phyloP scores from a whole-genome alignment of 169 alveolate genomes.

The Plasmodium inui region DNA sequence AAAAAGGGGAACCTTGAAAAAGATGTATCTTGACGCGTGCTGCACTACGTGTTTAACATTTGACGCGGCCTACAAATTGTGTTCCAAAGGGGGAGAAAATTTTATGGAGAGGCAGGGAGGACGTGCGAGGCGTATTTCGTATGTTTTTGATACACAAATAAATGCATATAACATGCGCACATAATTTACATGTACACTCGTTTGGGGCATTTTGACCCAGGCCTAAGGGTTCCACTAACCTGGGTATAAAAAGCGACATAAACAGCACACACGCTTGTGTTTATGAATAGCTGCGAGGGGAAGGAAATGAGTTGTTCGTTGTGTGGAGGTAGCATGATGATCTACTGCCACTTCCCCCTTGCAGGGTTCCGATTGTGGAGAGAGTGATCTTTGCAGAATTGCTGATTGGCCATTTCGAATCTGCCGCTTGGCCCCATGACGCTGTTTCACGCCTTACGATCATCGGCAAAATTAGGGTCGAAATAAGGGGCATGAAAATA shows the following conservation, averaged over 20 bases:
- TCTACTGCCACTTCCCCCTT: background rate
- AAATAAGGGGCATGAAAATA: conserved; percentile 52
- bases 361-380: background rate
- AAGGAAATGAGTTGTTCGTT: background rate
- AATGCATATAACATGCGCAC: background rate
- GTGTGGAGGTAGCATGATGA: background rate
- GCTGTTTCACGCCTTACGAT: conserved; percentile 1
- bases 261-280: conserved; percentile 6
- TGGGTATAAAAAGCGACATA: conserved; percentile 23
- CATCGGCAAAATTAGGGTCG: conserved; percentile 37
- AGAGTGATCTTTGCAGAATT: background rate
- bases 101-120: background rate
- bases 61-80: background rate
- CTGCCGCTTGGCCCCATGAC: background rate
- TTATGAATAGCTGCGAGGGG: conserved; percentile 14
- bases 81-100: background rate
- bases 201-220: background rate
- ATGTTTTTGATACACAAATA: background rate
- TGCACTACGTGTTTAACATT: conserved; percentile 1
- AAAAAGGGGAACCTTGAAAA: conserved; percentile 31
- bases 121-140: background rate
- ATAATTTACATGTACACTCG: background rate
- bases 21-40: background rate
- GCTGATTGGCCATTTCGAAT: background rate
- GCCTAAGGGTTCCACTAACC: background rate